Base-by-base conservation (phyloP, 2,329 filamentous ascomycete genomes). In the Cadophora malorum region DNA sequence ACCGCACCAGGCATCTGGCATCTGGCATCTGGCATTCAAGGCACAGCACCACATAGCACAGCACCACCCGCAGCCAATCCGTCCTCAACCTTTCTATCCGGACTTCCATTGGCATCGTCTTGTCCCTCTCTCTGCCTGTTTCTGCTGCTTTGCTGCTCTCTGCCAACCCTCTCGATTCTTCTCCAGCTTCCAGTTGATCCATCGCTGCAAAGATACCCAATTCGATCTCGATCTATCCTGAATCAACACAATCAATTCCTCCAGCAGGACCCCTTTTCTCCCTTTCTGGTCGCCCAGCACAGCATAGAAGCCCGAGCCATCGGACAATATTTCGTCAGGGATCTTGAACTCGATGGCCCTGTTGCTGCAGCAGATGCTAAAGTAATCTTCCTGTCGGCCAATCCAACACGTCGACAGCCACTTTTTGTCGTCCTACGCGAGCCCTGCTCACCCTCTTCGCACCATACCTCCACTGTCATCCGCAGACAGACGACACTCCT, bases 371-470 rank as follows among this genome's bases (percentile, higher is more conserved):
- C 60, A 66, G 56, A 65, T 65, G 64, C 65, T 64, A 68, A 67
- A 65, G 58, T 70, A 68, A 70, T 68, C 63, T 58, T 60, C 50
- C 69, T 67, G 56, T 53, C 65, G 31, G 59, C 70, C 68, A 70
- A 72, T 72, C 70, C 63, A 35, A 64, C 35, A 66, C 70, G 50
- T 67, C 69, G 63, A 64, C 58, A 66, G 66, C 45, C 59, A 64
- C 38, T 53, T 35, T 60, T 21, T 62, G 56, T 60, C 61, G 56
- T 64, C 25, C 45, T 64, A 71, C 67, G 71, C 69, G 71, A 70
- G 49, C 55, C 33, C 31, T 53, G 50, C 65, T 65, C 63, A 50
- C 50, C 47, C 64, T 47, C 55, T 64, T 45, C 52, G 58, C 55
- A 49, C 45, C 41, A 45, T 49, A 49, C 45, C n/a, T 21, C 45